Evolutionary conservation across 495 filamentous ascomycete species (phyloP).

Genomic region (Neurospora tetraspora): DNA sequence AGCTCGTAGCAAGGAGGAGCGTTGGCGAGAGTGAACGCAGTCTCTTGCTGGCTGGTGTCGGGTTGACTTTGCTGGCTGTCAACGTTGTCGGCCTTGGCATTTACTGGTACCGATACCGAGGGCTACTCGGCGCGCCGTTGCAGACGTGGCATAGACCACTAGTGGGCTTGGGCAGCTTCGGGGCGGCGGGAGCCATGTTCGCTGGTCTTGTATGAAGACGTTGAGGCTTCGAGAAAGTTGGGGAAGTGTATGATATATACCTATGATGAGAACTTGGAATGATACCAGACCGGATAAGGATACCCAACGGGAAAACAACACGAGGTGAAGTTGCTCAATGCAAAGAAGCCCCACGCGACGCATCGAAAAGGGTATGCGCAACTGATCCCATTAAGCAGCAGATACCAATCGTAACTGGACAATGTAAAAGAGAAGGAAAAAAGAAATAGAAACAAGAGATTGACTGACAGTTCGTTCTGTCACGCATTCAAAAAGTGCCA

Average conservation of each 20-base stretch:
- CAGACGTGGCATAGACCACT: slow-evolving; percentile 22
- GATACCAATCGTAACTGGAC: not conserved
- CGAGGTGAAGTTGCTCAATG: not conserved
- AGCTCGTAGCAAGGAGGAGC: not conserved
- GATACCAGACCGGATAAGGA: not conserved
- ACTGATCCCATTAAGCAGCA: not conserved
- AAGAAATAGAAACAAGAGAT: not conserved
- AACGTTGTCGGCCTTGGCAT: slow-evolving; percentile 6
- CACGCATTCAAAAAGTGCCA: not conserved
- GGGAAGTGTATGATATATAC: not conserved
- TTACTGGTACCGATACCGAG: slow-evolving; percentile 12
- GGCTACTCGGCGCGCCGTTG: slow-evolving; percentile 22
- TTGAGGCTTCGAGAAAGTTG: not conserved
- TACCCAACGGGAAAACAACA: not conserved
- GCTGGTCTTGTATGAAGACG: not conserved
- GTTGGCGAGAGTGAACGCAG: slow-evolving; percentile 5
- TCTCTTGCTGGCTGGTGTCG: slow-evolving; percentile 9
- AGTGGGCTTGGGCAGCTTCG: slow-evolving; percentile 20
- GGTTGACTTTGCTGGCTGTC: slow-evolving; percentile 13
- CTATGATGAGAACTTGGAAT: not conserved
- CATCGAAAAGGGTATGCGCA: not conserved
- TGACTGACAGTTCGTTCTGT: not conserved
- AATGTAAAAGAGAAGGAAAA: too few species aligned
- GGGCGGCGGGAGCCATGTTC: slow-evolving; percentile 26
- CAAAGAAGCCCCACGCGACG: not conserved